Conservation (phyloP, 306 rosid species). For the Trichosanthes truncata region DNA sequence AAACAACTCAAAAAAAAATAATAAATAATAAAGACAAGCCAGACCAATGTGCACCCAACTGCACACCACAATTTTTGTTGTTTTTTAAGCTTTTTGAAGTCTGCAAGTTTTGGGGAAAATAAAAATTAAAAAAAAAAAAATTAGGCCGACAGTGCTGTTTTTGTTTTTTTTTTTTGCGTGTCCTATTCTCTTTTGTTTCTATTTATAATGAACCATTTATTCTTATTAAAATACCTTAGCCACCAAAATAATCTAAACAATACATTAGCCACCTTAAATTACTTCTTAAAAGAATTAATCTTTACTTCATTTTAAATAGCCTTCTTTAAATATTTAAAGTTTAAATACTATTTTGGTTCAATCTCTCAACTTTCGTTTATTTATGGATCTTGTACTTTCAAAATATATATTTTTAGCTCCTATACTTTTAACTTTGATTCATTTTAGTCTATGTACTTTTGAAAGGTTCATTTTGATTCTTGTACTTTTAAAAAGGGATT, state of each 20-base stretch:
- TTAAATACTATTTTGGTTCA: not conserved
- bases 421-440: no score
- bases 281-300: not conserved
- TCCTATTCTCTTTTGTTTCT: not conserved
- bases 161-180: not conserved
- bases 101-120: not conserved
- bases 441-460: no score
- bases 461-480: no score
- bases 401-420: no score
- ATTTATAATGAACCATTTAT: not conserved
- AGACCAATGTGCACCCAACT: not conserved
- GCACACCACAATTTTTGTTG: not conserved
- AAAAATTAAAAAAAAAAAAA: not conserved
- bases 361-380: no score
- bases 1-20: not conserved
- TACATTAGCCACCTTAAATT: not conserved
- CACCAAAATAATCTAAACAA: not conserved
- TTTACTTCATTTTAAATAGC: not conserved
- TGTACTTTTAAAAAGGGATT: not conserved
- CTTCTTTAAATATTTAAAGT: no score
- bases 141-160: not conserved
- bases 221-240: not conserved
- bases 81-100: not conserved
- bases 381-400: no score
- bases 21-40: not conserved